Evolutionary conservation across 331 rosid genomes (phyloP).

Genomic region (Stylosanthes scabra): DNA sequence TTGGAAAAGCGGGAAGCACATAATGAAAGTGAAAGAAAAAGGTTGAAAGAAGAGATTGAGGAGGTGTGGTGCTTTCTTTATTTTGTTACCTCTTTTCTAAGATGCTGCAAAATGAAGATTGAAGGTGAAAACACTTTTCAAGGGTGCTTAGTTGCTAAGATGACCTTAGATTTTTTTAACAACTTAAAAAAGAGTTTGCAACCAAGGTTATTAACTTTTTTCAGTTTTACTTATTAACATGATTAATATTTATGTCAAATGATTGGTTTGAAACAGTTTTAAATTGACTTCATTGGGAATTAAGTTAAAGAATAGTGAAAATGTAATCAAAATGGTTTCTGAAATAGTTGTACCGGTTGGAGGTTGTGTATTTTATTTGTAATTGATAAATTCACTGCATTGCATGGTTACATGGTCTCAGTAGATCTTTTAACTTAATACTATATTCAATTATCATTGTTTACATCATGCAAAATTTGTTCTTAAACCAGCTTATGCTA

Average conservation of each 20-base stretch:
- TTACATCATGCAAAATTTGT: not conserved
- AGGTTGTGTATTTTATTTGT: slow-evolving; percentile 15
- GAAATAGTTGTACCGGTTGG: not conserved
- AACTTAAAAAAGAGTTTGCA: slow-evolving; percentile 27
- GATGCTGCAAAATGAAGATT: slow-evolving; percentile 25
- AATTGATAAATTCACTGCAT: slow-evolving; percentile 21
- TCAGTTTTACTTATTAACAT: slow-evolving; percentile 16
- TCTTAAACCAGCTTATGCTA: not conserved
- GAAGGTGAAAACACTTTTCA: slow-evolving; percentile 17
- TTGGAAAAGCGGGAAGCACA: slow-evolving; percentile 89
- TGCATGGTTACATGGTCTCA: not conserved
- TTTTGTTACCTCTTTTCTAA: slow-evolving; percentile 39
- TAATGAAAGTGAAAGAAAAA: slow-evolving; percentile 83
- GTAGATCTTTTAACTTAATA: not conserved
- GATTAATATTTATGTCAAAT: not conserved
- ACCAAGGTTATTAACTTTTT: not conserved
- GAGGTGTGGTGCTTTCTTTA: slow-evolving; percentile 54
- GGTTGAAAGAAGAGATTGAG: slow-evolving; percentile 79
- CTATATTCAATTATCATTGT: not conserved
- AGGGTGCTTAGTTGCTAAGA: not conserved
- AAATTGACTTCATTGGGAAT: slow-evolving; percentile 11
- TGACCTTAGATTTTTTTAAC: slow-evolving; percentile 21
- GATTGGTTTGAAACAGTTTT: slow-evolving; percentile 25
- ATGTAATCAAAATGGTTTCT: too few relatives aligned
- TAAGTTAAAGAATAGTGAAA: slow-evolving; percentile 10